Percentiles rank a stretch among this genome's conserved stretches.
Evolutionary conservation across 2,329 filamentous ascomycete species (phyloP).

Genomic region (Colletotrichum tropicale): DNA sequence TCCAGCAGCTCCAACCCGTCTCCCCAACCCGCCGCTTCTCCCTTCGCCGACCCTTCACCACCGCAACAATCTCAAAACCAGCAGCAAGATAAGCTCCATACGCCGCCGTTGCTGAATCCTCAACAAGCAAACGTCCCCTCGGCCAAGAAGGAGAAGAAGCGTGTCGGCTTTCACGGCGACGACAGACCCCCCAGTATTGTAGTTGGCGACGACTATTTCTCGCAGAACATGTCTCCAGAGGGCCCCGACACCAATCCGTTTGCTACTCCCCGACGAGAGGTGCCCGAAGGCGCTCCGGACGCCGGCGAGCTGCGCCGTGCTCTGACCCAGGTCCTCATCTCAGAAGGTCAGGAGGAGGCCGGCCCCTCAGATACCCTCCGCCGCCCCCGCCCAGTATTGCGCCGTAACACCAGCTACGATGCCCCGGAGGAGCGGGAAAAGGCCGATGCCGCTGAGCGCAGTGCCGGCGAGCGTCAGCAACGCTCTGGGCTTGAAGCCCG

Average conservation of each 20-base stretch:
- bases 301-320: constrained; percentile 41
- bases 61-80: background rate
- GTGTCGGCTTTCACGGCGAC: constrained; percentile 34
- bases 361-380: constrained; percentile 11
- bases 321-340: constrained; percentile 41
- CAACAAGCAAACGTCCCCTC: background rate
- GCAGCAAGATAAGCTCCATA: background rate
- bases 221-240: constrained; percentile 2
- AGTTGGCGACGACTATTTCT: constrained; percentile 22
- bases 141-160: constrained; percentile 42
- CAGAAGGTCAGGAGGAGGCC: constrained; percentile 25
- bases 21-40: background rate
- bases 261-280: constrained; percentile 18
- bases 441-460: constrained; percentile 43
- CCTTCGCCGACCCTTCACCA: constrained; percentile 1
- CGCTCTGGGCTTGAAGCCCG: constrained; percentile 44
- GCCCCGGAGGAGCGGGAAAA: constrained; percentile 42
- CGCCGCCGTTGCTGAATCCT: constrained; percentile 5
- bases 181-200: constrained; percentile 33
- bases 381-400: constrained; percentile 40
- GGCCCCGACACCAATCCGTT: constrained; percentile 10
- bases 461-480: constrained; percentile 39
- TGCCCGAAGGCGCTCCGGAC: constrained; percentile 38
- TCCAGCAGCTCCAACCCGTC: background rate
- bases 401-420: constrained; percentile 48